Conservation (phyloP, 2,329 filamentous ascomycete genomes). For the Nannizziopsis barbatae region DNA sequence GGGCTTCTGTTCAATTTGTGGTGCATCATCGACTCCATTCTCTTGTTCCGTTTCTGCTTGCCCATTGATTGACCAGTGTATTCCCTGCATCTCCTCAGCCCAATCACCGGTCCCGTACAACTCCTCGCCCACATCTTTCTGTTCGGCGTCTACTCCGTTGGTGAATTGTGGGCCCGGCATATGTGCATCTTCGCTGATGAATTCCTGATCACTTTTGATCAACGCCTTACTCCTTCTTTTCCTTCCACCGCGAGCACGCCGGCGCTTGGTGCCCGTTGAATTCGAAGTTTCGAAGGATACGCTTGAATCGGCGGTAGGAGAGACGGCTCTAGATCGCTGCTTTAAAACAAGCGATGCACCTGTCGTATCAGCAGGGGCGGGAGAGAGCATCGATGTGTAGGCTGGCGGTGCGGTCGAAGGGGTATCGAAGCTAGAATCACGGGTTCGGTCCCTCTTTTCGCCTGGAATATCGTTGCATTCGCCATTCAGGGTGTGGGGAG, state of each 20-base stretch:
- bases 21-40: not conserved
- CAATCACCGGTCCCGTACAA: slow-evolving; percentile 1
- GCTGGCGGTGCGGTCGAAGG: slow-evolving; percentile 6
- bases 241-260: not conserved
- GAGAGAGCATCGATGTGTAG: slow-evolving; percentile 5
- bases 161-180: not conserved
- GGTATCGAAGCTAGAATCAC: not conserved
- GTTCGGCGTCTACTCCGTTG: not conserved
- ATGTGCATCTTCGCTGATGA: not conserved
- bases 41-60: not conserved
- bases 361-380: not conserved
- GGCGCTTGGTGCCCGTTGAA: not conserved
- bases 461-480: not conserved
- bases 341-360: not conserved
- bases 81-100: slow-evolving; percentile 4
- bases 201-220: not conserved
- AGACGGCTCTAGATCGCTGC: not conserved
- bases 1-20: not conserved
- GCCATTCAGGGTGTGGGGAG: not conserved
- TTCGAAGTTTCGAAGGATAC: not conserved
- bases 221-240: slow-evolving; percentile 3
- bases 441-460: not conserved
- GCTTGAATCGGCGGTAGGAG: slow-evolving; percentile 2
- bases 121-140: not conserved
- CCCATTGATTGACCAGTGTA: not conserved